Evolutionary conservation across 495 filamentous ascomycete genomes (phyloP), one percentile per base, ranked within the genome.

Genomic region (Annulohypoxylon nitens): DNA sequence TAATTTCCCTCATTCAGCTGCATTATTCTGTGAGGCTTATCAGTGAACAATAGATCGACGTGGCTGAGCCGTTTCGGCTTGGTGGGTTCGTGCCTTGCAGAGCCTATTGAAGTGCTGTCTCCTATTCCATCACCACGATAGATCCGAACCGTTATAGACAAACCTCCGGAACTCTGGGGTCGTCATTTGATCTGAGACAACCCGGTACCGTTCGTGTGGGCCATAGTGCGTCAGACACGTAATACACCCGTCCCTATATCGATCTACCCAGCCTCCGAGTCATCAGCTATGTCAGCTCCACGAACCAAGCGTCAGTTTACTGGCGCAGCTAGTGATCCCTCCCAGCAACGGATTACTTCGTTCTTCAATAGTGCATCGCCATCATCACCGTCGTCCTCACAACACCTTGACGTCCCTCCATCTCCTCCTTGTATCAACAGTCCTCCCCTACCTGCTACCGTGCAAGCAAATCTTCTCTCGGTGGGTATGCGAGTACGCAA

Each of bases 401-500:
- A 58, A 26, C 37, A 57, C n/a, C n/a, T 57, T 10, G 14, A 18
- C 30, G n/a, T 37, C 6, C 33, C 53, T 11, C 57, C 71, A 33
- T 16, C 20, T 2, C 33, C 53, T 5, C 55, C 71, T 14, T 36
- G 26, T 10, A 45, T 18, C 75, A 23, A 51, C 81, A 60, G 78
- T 82, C 81, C 80, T 58, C 80, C 81, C 23, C 84, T 93, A 18
- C 88, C 93, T 8, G 77, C 81, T 8, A 83, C 83, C 20, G 86
- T 97, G 23, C 93, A 96, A 79, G 84, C 93, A 14, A 91, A 90
- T 14, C 90, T 98, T 12, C 84, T 97, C 3, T 91, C 86, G 67
- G 95, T 98, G 61, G 95, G 95, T 72, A 97, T 97, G 93, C 90
- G 94, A 37, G 88, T 98, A 59, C 91, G 95, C 68, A 97, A 98